These are phyloP conservation scores for Scheffersomyces stambukii DNA, from an alignment of 1,139 yeast species.

Conservation along the genomic window DNA sequence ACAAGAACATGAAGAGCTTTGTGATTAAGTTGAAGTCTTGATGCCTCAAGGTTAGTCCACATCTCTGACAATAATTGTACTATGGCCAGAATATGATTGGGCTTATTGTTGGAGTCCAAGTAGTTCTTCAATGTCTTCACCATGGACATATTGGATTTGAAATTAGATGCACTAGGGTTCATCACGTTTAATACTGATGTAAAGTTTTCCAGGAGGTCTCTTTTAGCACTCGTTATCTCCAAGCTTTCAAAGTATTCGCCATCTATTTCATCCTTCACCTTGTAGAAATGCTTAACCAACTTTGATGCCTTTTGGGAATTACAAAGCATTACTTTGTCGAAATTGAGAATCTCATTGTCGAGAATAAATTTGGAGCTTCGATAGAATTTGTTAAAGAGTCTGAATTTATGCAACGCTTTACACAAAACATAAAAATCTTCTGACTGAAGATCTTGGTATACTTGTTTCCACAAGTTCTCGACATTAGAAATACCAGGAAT, in stretches of 20 bases:
- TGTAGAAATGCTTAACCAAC: conserved; percentile 35
- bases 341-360: conserved; percentile 10
- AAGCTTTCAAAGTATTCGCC: conserved; percentile 29
- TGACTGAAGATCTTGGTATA: conserved; percentile 22
- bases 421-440: conserved; percentile 23
- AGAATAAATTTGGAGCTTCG: conserved; percentile 4
- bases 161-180: conserved; percentile 21
- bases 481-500: conserved; percentile 1
- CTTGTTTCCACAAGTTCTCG: conserved; percentile 15
- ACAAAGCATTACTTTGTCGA: conserved; percentile 17
- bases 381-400: conserved; percentile 26
- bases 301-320: conserved; percentile 21
- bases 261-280: conserved; percentile 34
- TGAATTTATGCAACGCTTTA: conserved; percentile 25
- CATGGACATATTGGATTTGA: conserved; percentile 22
- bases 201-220: conserved; percentile 5
- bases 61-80: conserved; percentile 34
- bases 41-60: conserved; percentile 59
- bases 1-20: conserved; percentile 55
- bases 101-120: conserved; percentile 5
- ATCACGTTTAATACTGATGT: conserved; percentile 12
- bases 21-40: conserved; percentile 64
- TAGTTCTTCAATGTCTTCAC: conserved; percentile 13
- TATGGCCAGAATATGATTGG: conserved; percentile 12
- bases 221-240: conserved; percentile 8